Base-by-base conservation (phyloP, 805 yeast species). In the Priceomyces haplophilus region DNA sequence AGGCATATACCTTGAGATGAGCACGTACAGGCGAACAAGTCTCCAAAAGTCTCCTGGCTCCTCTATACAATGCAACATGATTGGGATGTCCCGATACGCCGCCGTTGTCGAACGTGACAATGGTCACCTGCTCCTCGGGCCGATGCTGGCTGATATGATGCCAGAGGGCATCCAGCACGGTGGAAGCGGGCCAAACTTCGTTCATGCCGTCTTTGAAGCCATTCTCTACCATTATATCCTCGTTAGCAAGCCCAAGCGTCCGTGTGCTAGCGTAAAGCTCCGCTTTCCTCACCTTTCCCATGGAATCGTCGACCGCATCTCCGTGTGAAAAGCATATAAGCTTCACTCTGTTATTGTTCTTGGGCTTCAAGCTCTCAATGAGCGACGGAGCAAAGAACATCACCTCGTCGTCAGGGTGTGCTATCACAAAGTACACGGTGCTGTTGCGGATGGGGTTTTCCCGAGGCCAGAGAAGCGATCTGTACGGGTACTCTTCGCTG, bases 371-470 rank as follows among this genome's bases (percentile, higher is more conserved):
- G 40, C 73, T 55, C 48, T 79, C 83, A 6, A 77, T 60, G 24
- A 89, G 50, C 0, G 90, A 71, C 0, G 99, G 99, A 1, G 88
- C 80, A 55, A 93, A 93, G 63, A 93, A 93, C 99, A 93, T 93
- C 40, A 88, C 90, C 64, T 93, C 99, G 61, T 93, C 99, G 62
- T 93, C 99, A 0, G 99, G 99, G 62, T 93, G 99, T 0, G 96
- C 97, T 32, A 89, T 82, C 10, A 91, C 65, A 36, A 83, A 66
- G 50, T 71, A 75, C 1, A 79, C 66, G 2, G 64, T 55, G 31
- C 62, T 55, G 45, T 69, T 58, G 12, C 53, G 58, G 16, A 69
- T 61, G 2, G 67, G 62, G 13, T 68, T 55, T 5, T 65, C 60
- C 17, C 65, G 53, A 6, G 69, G 68, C 7, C 60, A 53, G 3